Percentiles rank a stretch among this genome's conserved stretches.
These are phyloP conservation scores for Solanum infundibuliforme DNA, from an alignment of 257 asterid species.

Conservation along the genomic window DNA sequence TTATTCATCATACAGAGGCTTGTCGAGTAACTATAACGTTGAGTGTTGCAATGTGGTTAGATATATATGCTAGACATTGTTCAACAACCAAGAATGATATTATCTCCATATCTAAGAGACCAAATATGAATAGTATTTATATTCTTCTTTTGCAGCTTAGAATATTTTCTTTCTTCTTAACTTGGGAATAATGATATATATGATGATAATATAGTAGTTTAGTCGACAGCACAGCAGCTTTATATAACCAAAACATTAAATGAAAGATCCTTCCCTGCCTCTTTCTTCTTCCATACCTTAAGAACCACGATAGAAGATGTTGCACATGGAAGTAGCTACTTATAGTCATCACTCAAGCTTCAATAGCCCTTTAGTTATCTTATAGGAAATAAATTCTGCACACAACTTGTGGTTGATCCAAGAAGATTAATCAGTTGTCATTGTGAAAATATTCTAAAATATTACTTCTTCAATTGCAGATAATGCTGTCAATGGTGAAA, in stretches of 20 bases:
- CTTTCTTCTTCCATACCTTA: neutral
- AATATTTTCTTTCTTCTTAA: neutral
- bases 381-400: neutral
- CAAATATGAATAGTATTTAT: neutral
- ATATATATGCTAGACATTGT: neutral
- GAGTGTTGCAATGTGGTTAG: neutral
- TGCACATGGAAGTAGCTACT: neutral
- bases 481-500: neutral
- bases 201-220: neutral
- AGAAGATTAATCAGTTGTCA: neutral
- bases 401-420: neutral
- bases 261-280: neutral
- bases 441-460: neutral
- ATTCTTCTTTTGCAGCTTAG: neutral
- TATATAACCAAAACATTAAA: neutral
- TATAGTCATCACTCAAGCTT: neutral
- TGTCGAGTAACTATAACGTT: neutral
- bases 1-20: neutral
- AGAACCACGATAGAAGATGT: neutral
- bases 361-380: neutral
- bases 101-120: neutral
- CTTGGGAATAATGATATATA: neutral
- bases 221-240: neutral
- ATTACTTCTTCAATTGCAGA: slow-evolving; percentile 9
- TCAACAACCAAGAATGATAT: neutral